Conservation (phyloP, 1,139 yeast species). For the Kodamaea arcana region DNA sequence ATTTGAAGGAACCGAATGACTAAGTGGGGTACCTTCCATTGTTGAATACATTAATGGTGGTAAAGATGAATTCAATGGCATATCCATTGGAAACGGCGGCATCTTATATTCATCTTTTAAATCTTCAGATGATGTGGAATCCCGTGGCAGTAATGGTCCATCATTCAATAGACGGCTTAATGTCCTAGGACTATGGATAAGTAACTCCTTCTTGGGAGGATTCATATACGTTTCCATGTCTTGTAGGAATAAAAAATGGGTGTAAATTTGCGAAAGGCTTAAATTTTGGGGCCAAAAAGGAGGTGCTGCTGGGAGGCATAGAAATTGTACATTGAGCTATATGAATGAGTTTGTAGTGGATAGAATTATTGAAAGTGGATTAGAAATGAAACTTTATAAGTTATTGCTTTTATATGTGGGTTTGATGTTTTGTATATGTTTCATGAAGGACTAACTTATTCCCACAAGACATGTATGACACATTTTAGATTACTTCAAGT, state of each 20-base stretch:
- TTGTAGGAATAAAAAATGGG: neutral
- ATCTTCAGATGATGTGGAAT: neutral
- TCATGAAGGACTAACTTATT: no score
- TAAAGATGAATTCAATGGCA: slow-evolving; percentile 1
- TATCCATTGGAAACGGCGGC: neutral
- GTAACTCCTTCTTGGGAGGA: slow-evolving; percentile 8
- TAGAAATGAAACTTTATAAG: no score
- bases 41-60: neutral
- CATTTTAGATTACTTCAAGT: no score
- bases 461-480: no score
- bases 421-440: no score
- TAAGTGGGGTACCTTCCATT: slow-evolving; percentile 4
- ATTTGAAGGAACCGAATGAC: slow-evolving; percentile 35
- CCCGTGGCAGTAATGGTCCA: slow-evolving; percentile 1
- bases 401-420: no score
- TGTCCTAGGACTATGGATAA: slow-evolving; percentile 14
- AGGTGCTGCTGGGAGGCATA: no score
- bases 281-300: no score
- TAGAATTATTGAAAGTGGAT: no score
- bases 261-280: neutral
- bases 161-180: slow-evolving; percentile 12
- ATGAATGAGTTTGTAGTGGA: no score
- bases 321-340: no score
- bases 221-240: slow-evolving; percentile 2
- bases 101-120: neutral